A percentile compares a stretch with the other conserved stretches of the same genome.
These are phyloP conservation scores for Monosporozyma siamensis DNA, from an alignment of 805 yeast species.

Conservation along the genomic window DNA sequence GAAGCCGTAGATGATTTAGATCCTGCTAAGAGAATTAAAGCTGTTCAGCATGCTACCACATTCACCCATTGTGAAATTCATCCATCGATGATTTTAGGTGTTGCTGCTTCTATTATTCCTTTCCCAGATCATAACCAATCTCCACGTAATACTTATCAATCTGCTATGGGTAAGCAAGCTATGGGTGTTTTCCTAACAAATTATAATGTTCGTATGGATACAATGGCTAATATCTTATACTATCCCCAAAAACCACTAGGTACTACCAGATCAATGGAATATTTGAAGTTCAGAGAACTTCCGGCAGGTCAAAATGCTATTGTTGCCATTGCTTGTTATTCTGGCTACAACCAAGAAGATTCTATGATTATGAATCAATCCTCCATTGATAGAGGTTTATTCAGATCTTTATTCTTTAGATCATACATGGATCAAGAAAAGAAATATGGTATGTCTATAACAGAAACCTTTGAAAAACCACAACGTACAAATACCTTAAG, in stretches of 20 bases:
- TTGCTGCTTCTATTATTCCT: constrained; percentile 97
- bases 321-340: constrained; percentile 96
- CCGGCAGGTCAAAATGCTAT: constrained; percentile 99
- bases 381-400: constrained; percentile 91
- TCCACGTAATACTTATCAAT: constrained; percentile 98
- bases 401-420: constrained; percentile 91
- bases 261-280: constrained; percentile 96
- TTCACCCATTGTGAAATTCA: constrained; percentile 99
- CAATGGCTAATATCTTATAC: constrained; percentile 95
- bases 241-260: constrained; percentile 98
- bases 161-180: constrained; percentile 99
- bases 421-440: constrained; percentile 98
- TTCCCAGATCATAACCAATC: constrained; percentile 99
- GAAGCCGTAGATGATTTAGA: constrained; percentile 35
- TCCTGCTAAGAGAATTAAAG: constrained; percentile 75
- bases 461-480: constrained; percentile 97
- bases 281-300: constrained; percentile 89
- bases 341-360: constrained; percentile 99
- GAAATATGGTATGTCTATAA: constrained; percentile 96
- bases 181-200: constrained; percentile 98
- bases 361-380: constrained; percentile 99
- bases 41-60: constrained; percentile 61
- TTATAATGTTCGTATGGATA: constrained; percentile 95
- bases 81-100: constrained; percentile 97
- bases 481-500: constrained; percentile 88